These are phyloP conservation scores for Microbotryum violaceum DNA, from an alignment of 1,284 basidiomycete species.

Conservation along the genomic window DNA sequence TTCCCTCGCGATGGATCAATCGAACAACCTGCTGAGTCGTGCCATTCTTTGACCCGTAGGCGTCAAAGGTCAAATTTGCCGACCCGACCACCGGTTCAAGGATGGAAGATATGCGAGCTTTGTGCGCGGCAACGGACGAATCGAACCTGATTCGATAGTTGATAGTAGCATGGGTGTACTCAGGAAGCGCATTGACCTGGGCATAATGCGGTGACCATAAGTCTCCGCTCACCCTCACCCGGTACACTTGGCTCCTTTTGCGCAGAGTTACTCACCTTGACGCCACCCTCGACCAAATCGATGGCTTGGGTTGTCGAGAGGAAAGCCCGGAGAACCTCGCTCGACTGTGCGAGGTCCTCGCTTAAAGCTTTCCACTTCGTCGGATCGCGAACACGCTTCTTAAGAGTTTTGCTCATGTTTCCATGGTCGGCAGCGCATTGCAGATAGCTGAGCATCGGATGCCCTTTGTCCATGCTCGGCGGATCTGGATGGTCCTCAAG, in stretches of 20 bases:
- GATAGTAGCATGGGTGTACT: slow-evolving; percentile 40
- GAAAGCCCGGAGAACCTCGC: slow-evolving; percentile 44
- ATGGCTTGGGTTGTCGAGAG: slow-evolving; percentile 62
- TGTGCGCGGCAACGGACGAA: slow-evolving; percentile 47
- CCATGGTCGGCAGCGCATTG: slow-evolving; percentile 50
- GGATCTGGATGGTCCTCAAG: slow-evolving; percentile 51
- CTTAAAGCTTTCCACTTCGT: slow-evolving; percentile 46
- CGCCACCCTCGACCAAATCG: slow-evolving; percentile 58
- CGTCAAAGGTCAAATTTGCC: slow-evolving; percentile 53
- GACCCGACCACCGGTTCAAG: slow-evolving; percentile 47
- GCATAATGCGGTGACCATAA: background rate
- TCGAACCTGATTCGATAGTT: slow-evolving; percentile 55
- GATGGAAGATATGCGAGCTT: slow-evolving; percentile 46
- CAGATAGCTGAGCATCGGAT: slow-evolving; percentile 45
- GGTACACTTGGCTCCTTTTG: background rate
- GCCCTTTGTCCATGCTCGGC: slow-evolving; percentile 38
- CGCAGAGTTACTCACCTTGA: slow-evolving; percentile 47
- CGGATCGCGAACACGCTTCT: slow-evolving; percentile 42
- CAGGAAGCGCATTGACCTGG: slow-evolving; percentile 29
- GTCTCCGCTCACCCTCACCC: background rate
- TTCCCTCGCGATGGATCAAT: slow-evolving; percentile 30
- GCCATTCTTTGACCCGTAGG: slow-evolving; percentile 23
- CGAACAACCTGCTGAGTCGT: slow-evolving; percentile 8
- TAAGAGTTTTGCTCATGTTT: slow-evolving; percentile 45
- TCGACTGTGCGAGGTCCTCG: slow-evolving; percentile 42